Base-by-base conservation (phyloP, 805 yeast species). In the Suhomyces faveliae region DNA sequence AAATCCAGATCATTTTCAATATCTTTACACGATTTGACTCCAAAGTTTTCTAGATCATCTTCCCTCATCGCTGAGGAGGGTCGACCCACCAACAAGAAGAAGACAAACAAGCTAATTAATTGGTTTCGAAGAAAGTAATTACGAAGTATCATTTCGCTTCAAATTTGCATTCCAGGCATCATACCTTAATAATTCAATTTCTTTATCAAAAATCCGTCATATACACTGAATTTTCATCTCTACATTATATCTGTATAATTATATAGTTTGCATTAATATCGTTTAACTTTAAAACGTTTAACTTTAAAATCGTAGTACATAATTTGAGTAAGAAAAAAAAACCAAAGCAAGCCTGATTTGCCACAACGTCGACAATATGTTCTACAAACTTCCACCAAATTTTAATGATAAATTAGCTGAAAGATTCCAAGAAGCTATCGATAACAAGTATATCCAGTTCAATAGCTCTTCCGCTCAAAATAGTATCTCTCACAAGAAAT, bases 341-440 rank as follows among this genome's bases (percentile, higher is more conserved):
- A 27, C 30, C 30, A 9, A n/a, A 27, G 30, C 15, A n/a, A 27
- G 30, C 9, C 11, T 27, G 15, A n/a, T 27, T 27, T n/a, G 30
- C 9, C 30, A n/a, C 30, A 6, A 27, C 30, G 30, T 27, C 37
- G 37, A 33, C 41, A 25, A 23, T 23, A 64, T 62, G 67, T 50
- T 50, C 17, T 58, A 49, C 45, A 49, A 51, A 7, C 51, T 77
- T 5, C 78, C 81, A 19, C 63, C 57, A 1, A 60, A 75, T 47
- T 71, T 82, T 46, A 54, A 56, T 9, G 58, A 68, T 9, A 47
- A 55, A 11, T 61, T 80, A 35, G 48, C 62, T 7, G 52, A 58
- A 3, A 76, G 69, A 40, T 85, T 79, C 60, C 67, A 74, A 1
- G 58, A 60, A 6, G 92, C 90, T 0, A 55, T 74, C 2, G 61